Percentiles rank a stretch among this genome's conserved stretches.
Conservation (phyloP, 495 filamentous ascomycete species). For the Evernia prunastri region DNA sequence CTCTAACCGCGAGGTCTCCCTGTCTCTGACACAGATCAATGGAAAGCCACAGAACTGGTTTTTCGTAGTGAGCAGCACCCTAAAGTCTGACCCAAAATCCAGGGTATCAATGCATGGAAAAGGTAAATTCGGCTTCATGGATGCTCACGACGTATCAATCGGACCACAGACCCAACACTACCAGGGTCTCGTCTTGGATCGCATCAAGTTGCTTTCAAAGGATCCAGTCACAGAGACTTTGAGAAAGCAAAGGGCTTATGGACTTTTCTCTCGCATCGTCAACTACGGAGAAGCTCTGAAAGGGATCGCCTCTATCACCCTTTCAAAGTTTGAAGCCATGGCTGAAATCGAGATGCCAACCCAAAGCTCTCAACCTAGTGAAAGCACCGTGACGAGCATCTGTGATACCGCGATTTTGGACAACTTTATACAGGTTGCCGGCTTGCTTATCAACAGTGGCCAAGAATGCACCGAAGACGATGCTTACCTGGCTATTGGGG, state of each 20-base stretch:
- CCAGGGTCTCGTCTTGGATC: conserved; percentile 5
- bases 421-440: conserved; percentile 33
- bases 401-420: conserved; percentile 29
- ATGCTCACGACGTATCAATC: background rate
- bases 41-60: background rate
- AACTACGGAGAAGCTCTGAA: conserved; percentile 25
- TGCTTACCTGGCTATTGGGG: conserved; percentile 23
- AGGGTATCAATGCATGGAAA: background rate
- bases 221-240: background rate
- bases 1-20: conserved; percentile 1
- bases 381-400: conserved; percentile 20
- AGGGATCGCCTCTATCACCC: conserved; percentile 25
- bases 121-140: background rate
- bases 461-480: conserved; percentile 18
- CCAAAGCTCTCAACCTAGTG: background rate
- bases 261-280: conserved; percentile 26
- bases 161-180: background rate
- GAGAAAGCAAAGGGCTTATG: conserved; percentile 22
- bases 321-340: conserved; percentile 23
- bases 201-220: background rate
- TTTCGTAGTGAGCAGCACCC: conserved; percentile 2
- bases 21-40: background rate
- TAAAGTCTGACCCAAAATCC: background rate
- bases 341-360: conserved; percentile 18
- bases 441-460: conserved; percentile 32